Evolutionary conservation across 345 rosid species (phyloP), one percentile per base, ranked within the genome.

Genomic region (Mangifera indica): DNA sequence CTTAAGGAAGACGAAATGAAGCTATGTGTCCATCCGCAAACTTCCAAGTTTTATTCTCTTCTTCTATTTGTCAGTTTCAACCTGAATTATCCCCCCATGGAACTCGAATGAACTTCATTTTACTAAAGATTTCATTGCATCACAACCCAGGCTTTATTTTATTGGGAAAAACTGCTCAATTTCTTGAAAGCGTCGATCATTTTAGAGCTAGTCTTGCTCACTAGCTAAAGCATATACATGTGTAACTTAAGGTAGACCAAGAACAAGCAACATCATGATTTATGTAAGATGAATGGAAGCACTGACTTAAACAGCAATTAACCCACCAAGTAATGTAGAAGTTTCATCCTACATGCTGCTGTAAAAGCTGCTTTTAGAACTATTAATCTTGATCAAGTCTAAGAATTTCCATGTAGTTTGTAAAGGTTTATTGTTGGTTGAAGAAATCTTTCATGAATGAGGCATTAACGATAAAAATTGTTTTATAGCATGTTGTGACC

Each of bases 401-500:
- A 7, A 58, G 53, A 49, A 54, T 21, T 60, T 15, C 11, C 42
- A 37, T 37, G 42, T 7, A 37, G 42, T 37, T 9, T 7, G 8
- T 37, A 7, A 37, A 1, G 15, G 40, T 25, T 25, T 2, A 1
- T 60, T 29, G 2, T 3, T 51, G 4, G 58, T 67, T 67, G 71
- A 53, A 29, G 58, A 49, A 32, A 34, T n/a, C 8, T 37, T 67
- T 4, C 49, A 21, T 5, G 44, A 49, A 49, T 24, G 57, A 48
- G 57, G 29, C 58, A 25, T n/a, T 17, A n/a, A 66, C 7, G 14
- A 53, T 21, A 21, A 22, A 42, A 4, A 21, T 69, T 69, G 72
- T 67, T 67, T 67, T 37, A 54, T 32, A 37, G 49, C 32, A 20
- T 67, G 61, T 56, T 56, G 42, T 44, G 53, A 69, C 22, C 51